Base-by-base conservation (phyloP, 768 basidiomycete species). In the Zangia roseola region DNA sequence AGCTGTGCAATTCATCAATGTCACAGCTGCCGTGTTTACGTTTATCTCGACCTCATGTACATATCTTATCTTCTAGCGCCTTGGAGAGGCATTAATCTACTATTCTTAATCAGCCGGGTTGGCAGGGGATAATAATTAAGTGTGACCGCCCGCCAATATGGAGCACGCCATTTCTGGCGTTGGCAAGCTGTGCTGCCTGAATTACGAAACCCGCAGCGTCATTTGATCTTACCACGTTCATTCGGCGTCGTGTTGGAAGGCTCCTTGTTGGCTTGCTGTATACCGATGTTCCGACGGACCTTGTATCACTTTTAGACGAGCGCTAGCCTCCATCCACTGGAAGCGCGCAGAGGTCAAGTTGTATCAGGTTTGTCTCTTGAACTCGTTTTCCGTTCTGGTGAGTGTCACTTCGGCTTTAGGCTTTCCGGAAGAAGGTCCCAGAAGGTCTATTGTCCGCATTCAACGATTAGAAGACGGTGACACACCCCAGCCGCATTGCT, bases 151-250 rank as follows among this genome's bases (percentile, higher is more conserved):
- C n/a, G n/a, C n/a, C n/a, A n/a, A n/a, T n/a, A n/a, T n/a, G 46
- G 21, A 40, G 41, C 26, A 30, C 12, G 45, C 39, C 53, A 28
- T 28, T 10, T 28, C 2, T 28, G 12, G 28, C 28, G 28, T 61
- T 62, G 60, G 50, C 51, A 56, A 59, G 59, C 59, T 58, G 59
- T 61, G 47, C 20, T n/a, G 25, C 46, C 14, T 2, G 35, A 28
- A n/a, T 31, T n/a, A 41, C 21, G 26, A 38, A 36, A 20, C n/a
- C 43, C 12, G 24, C 35, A 28, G 23, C 40, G 48, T 31, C 42
- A 31, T 17, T 34, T 21, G 40, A 31, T 23, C 46, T 34, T 26
- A 28, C 10, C 13, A 7, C n/a, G 26, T 35, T 28, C 34, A 10
- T 13, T 28, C 28, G 16, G 39, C n/a, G 23, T 25, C 6, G 3